phyloP scores from a whole-genome alignment of 1,139 yeast genomes.

The Debaryomycetaceae sp. region DNA sequence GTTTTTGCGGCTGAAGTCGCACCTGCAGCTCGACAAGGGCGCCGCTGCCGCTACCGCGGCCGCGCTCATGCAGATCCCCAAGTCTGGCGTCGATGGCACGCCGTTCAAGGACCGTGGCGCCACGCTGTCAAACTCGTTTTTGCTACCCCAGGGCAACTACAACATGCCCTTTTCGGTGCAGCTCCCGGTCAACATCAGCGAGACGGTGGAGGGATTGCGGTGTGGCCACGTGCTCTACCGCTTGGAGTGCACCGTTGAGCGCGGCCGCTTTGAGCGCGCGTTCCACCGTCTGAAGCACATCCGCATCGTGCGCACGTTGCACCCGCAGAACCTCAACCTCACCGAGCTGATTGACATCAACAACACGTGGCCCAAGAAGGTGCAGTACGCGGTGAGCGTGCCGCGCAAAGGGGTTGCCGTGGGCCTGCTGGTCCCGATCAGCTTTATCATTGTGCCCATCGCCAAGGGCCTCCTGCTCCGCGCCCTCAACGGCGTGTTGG shows the following conservation, averaged over 20 bases:
- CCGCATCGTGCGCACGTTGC: slow-evolving; percentile 45
- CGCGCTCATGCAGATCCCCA: slow-evolving; percentile 22
- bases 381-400: slow-evolving; percentile 58
- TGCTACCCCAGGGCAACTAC: slow-evolving; percentile 62
- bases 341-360: slow-evolving; percentile 56
- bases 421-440: slow-evolving; percentile 52
- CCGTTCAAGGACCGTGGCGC: slow-evolving; percentile 26
- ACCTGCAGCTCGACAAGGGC: background rate
- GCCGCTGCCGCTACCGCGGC: slow-evolving; percentile 2
- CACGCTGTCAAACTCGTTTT: slow-evolving; percentile 30
- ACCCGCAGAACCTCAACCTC: slow-evolving; percentile 46
- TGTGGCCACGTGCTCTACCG: slow-evolving; percentile 55
- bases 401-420: slow-evolving; percentile 57
- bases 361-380: slow-evolving; percentile 61
- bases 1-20: slow-evolving; percentile 14
- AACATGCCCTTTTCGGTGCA: slow-evolving; percentile 55
- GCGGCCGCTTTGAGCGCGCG: slow-evolving; percentile 46
- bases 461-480: slow-evolving; percentile 51
- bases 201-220: slow-evolving; percentile 61
- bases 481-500: slow-evolving; percentile 43
- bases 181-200: slow-evolving; percentile 59
- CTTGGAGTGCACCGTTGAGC: slow-evolving; percentile 51
- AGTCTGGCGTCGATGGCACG: slow-evolving; percentile 42
- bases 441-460: slow-evolving; percentile 54
- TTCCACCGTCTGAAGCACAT: slow-evolving; percentile 29